Evolutionary conservation across 306 rosid genomes (phyloP).

Genomic region (Castanea sativa): DNA sequence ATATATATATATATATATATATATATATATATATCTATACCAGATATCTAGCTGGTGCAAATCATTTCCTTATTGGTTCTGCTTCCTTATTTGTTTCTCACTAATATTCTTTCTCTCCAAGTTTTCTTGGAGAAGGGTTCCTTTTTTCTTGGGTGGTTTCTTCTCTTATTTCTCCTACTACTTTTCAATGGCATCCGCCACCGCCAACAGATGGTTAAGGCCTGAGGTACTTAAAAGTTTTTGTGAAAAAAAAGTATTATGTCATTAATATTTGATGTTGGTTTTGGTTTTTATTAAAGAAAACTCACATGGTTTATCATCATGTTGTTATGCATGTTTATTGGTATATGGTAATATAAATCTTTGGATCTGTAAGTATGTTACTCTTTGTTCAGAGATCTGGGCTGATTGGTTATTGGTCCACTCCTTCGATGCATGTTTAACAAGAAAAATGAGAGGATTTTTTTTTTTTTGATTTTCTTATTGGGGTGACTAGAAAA

Average conservation of each 20-base stretch:
- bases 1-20: no score
- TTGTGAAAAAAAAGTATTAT: not conserved
- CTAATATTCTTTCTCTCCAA: not conserved
- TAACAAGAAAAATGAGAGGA: not conserved
- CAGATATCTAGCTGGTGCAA: not conserved
- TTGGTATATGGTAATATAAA: not conserved
- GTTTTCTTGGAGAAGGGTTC: constrained; percentile 21
- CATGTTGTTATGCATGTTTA: not conserved
- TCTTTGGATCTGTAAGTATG: not conserved
- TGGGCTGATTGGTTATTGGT: not conserved
- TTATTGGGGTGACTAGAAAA: not conserved
- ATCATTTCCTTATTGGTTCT: not conserved
- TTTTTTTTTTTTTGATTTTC: not conserved
- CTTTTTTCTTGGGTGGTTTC: not conserved
- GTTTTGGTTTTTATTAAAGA: not conserved
- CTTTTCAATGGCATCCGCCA: constrained; percentile 33
- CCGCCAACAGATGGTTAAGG: constrained; percentile 67
- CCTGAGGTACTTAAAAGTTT: constrained; percentile 61
- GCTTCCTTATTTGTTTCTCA: constrained; percentile 5
- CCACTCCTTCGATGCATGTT: not conserved
- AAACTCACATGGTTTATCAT: not conserved
- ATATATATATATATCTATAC: not conserved
- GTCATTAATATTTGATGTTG: not conserved
- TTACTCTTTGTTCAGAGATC: not conserved
- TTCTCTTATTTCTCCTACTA: constrained; percentile 6